Conservation (phyloP, 139 green algal genomes). For the Dunaliella sp. region DNA sequence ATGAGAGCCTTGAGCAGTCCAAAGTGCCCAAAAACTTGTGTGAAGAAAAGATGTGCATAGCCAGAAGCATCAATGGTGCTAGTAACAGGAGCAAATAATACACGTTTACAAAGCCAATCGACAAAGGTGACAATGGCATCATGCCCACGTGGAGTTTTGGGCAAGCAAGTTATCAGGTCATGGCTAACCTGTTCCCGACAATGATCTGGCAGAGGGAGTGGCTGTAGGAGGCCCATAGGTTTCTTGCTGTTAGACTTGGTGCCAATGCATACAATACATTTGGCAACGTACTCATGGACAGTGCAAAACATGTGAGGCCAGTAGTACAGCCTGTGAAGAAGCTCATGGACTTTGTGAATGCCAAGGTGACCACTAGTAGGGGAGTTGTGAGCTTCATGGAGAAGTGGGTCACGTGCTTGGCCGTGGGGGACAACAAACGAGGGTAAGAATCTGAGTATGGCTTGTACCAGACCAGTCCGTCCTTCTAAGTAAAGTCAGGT, state of each 20-base stretch:
- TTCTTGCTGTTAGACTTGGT: conserved; percentile 25
- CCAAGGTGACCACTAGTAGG: neutral
- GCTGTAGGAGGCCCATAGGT: conserved; percentile 38
- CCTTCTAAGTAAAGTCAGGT: neutral
- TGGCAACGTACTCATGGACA: conserved; percentile 24
- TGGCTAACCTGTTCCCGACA: conserved; percentile 49
- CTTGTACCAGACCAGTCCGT: neutral
- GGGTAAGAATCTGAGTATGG: neutral
- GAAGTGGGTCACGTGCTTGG: neutral
- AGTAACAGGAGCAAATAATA: conserved; percentile 40
- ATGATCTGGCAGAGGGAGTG: conserved; percentile 36
- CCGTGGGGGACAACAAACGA: neutral
- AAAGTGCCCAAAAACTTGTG: conserved; percentile 37
- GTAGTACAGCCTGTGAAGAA: neutral
- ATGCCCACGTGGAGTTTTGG: conserved; percentile 17
- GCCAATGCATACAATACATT: conserved; percentile 39
- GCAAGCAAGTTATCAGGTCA: conserved; percentile 61
- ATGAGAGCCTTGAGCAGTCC: conserved; percentile 53
- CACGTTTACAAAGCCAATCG: conserved; percentile 55
- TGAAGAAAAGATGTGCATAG: conserved; percentile 37
- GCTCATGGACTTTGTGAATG: neutral
- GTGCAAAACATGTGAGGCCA: neutral
- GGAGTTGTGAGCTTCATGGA: neutral
- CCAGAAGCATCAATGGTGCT: conserved; percentile 28
- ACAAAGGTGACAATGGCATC: conserved; percentile 56